Conservation (phyloP, 257 asterid species). For the Primulina eburnea region DNA sequence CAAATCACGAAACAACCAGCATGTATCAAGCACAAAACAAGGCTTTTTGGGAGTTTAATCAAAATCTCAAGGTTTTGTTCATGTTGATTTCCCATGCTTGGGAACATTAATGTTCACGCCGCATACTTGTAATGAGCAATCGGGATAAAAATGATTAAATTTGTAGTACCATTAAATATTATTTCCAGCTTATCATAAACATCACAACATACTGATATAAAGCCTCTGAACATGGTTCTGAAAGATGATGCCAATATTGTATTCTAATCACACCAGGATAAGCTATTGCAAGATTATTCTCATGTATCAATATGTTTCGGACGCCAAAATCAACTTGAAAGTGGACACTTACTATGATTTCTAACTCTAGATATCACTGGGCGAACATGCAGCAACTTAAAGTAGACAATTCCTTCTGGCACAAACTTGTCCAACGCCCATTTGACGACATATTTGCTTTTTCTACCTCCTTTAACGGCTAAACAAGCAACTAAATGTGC, state of each 20-base stretch:
- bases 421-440: slow-evolving; percentile 96
- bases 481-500: slow-evolving; percentile 42
- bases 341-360: slow-evolving; percentile 69
- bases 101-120: neutral
- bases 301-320: neutral
- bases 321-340: neutral
- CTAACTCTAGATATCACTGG: slow-evolving; percentile 58
- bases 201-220: neutral
- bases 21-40: neutral
- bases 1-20: slow-evolving; percentile 6
- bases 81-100: neutral
- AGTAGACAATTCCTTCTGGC: slow-evolving; percentile 58
- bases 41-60: neutral
- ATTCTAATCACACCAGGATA: neutral
- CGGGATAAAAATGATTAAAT: neutral
- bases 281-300: slow-evolving; percentile 6
- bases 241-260: neutral
- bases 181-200: neutral
- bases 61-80: neutral
- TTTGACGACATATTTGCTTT: slow-evolving; percentile 49
- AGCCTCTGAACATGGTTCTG: neutral
- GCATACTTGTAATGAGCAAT: neutral
- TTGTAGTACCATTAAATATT: too few species aligned
- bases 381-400: slow-evolving; percentile 67
- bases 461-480: slow-evolving; percentile 60